Percentiles rank a stretch among this genome's conserved stretches.
phyloP scores from a whole-genome alignment of 2,329 filamentous ascomycete species.

The Zelopaecilomyces penicillatus region DNA sequence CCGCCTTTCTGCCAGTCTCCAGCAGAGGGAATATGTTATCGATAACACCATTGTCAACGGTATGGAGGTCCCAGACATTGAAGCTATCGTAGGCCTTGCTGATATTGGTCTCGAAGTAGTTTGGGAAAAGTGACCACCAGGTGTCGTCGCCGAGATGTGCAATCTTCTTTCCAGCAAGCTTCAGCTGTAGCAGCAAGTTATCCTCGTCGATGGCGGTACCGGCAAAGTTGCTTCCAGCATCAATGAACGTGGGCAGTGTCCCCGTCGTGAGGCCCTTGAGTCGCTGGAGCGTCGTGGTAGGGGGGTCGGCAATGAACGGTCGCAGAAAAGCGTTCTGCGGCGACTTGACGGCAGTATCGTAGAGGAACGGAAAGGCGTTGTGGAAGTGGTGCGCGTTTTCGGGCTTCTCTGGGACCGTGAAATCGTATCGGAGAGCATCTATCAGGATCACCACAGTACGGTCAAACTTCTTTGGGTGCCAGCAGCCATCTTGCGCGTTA shows the following conservation, averaged over 20 bases:
- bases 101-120: conserved; percentile 81
- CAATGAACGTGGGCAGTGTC: conserved; percentile 88
- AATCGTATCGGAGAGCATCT: conserved; percentile 93
- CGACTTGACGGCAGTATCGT: conserved; percentile 66
- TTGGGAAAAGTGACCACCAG: conserved; percentile 88
- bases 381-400: conserved; percentile 53
- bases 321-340: conserved; percentile 81
- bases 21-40: conserved; percentile 85
- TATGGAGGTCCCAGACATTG: conserved; percentile 96
- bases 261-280: conserved; percentile 93
- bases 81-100: conserved; percentile 92
- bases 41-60: conserved; percentile 89
- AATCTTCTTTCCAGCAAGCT: conserved; percentile 60
- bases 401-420: conserved; percentile 66
- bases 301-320: conserved; percentile 94
- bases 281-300: conserved; percentile 85
- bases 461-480: conserved; percentile 90
- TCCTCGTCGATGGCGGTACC: conserved; percentile 95
- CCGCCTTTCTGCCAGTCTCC: conserved; percentile 49
- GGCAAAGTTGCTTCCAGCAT: conserved; percentile 89
- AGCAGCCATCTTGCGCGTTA: conserved; percentile 64
- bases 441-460: conserved; percentile 86
- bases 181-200: conserved; percentile 59
- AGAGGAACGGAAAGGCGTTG: conserved; percentile 77
- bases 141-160: conserved; percentile 97